Conservation (phyloP, 2,329 filamentous ascomycete genomes). For the Didymella pinodella region DNA sequence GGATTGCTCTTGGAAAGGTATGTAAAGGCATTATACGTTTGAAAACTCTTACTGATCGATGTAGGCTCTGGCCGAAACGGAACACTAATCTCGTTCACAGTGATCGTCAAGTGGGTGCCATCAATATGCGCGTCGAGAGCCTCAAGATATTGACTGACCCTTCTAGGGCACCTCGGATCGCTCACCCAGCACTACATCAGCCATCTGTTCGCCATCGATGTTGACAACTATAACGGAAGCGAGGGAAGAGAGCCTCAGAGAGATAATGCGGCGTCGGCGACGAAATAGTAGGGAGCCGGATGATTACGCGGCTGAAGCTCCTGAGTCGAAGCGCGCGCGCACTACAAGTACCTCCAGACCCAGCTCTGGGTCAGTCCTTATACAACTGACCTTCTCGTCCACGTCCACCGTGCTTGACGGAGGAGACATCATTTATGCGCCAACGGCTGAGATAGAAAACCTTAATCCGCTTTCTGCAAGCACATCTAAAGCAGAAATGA, state of each 20-base stretch:
- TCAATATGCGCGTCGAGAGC: no score
- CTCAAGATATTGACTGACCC: no score
- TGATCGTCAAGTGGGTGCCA: no score
- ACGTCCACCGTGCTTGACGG: background rate
- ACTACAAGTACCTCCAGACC: conserved; percentile 1
- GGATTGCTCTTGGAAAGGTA: no score
- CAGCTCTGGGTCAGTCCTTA: background rate
- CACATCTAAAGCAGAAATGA: conserved; percentile 1
- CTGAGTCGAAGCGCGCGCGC: background rate
- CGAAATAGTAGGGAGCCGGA: no score
- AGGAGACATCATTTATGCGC: conserved; percentile 1
- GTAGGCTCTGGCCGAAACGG: no score
- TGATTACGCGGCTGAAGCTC: background rate
- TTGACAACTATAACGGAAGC: conserved; percentile 1
- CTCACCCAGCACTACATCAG: background rate
- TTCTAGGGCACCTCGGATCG: no score
- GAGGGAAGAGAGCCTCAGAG: no score
- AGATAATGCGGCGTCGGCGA: background rate
- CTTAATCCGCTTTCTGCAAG: background rate
- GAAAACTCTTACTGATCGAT: no score
- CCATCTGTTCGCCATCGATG: background rate
- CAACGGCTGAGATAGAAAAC: no score
- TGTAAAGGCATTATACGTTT: no score
- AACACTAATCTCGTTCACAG: no score
- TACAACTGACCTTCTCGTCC: background rate